Conservation (phyloP, 2,329 filamentous ascomycete genomes). For the Fusarium sp. region DNA sequence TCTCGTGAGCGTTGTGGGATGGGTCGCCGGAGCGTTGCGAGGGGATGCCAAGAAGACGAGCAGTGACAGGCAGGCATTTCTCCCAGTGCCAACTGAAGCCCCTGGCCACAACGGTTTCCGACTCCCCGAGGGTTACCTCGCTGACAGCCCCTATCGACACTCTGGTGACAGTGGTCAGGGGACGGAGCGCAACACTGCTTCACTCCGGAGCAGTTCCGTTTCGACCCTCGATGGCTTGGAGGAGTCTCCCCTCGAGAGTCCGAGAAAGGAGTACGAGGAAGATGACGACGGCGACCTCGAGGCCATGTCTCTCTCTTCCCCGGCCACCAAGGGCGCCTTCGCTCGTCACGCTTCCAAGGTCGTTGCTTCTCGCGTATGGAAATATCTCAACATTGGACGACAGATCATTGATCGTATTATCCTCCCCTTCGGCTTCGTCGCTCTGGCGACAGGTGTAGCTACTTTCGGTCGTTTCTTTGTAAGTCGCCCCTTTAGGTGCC, state of each 20-base stretch:
- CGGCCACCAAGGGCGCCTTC: constrained; percentile 61
- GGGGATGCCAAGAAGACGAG: not conserved
- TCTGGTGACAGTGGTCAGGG: constrained; percentile 81
- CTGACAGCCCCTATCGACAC: constrained; percentile 62
- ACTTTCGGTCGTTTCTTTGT: constrained; percentile 88
- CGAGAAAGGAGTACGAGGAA: constrained; percentile 61
- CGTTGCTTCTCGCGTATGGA: constrained; percentile 67
- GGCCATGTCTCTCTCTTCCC: constrained; percentile 38
- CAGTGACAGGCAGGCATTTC: constrained; percentile 59
- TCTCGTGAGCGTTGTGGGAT: constrained; percentile 72
- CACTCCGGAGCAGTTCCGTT: constrained; percentile 71
- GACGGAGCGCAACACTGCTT: constrained; percentile 75
- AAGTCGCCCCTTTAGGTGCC: constrained; percentile 51
- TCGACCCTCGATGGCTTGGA: constrained; percentile 64
- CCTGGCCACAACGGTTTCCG: not conserved
- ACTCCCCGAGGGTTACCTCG: constrained; percentile 58
- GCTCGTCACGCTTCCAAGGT: constrained; percentile 64
- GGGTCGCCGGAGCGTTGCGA: constrained; percentile 55
- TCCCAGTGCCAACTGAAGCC: constrained; percentile 67
- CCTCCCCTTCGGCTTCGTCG: constrained; percentile 80
- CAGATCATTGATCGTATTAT: constrained; percentile 79
- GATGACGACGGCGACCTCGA: constrained; percentile 57
- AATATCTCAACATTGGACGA: constrained; percentile 69
- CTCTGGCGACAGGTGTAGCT: constrained; percentile 76
- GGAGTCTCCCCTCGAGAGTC: constrained; percentile 49